Evolutionary conservation across 768 basidiomycete species (phyloP).

Genomic region (Boletus rubroflammeus): DNA sequence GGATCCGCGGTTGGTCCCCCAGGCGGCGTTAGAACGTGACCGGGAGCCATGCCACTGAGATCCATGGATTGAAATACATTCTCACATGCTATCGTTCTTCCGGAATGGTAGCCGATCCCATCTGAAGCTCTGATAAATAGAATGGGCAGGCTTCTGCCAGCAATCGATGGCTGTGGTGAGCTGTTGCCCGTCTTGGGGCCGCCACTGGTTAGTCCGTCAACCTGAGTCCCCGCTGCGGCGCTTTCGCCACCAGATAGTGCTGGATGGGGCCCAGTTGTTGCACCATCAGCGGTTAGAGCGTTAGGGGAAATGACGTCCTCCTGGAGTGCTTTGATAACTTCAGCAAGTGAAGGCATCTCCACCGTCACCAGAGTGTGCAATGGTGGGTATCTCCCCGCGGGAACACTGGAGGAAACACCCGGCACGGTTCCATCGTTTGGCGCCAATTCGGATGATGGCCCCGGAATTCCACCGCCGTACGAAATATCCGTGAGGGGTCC

Average conservation of each 20-base stretch:
- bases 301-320: slow-evolving; percentile 57
- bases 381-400: slow-evolving; percentile 50
- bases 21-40: slow-evolving; percentile 43
- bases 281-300: slow-evolving; percentile 32
- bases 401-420: slow-evolving; percentile 19
- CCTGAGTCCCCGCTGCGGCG: slow-evolving; percentile 24
- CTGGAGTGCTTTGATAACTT: slow-evolving; percentile 75
- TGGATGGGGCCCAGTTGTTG: slow-evolving; percentile 37
- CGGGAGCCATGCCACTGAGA: slow-evolving; percentile 46
- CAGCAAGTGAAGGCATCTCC: slow-evolving; percentile 73
- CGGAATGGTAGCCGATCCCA: slow-evolving; percentile 88
- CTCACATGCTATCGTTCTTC: slow-evolving; percentile 78
- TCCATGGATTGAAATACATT: slow-evolving; percentile 73
- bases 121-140: slow-evolving; percentile 79
- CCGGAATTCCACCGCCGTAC: slow-evolving; percentile 48
- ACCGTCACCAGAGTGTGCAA: slow-evolving; percentile 82
- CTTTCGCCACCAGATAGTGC: slow-evolving; percentile 25
- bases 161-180: slow-evolving; percentile 47
- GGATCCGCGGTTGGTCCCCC: slow-evolving; percentile 49
- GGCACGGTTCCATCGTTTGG: slow-evolving; percentile 22
- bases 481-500: slow-evolving; percentile 64
- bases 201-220: slow-evolving; percentile 26
- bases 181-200: slow-evolving; percentile 18
- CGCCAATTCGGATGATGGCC: slow-evolving; percentile 33
- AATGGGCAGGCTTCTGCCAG: slow-evolving; percentile 69